phyloP scores from a whole-genome alignment of 371 early-diverging fungal genomes.

The Mucor plumbeus region DNA sequence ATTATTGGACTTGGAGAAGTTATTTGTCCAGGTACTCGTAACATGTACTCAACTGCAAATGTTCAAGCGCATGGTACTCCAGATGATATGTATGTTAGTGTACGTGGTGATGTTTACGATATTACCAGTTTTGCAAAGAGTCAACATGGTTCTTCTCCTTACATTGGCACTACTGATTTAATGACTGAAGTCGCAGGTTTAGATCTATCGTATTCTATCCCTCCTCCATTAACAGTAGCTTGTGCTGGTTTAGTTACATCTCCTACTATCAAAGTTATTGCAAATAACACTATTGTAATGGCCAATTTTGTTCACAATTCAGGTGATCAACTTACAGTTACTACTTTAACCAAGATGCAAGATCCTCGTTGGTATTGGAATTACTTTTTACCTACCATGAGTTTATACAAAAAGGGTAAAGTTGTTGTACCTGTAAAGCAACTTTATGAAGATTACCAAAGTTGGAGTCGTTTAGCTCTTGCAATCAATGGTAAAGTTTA shows the following conservation, averaged over 20 bases:
- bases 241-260: conserved; percentile 60
- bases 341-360: conserved; percentile 36
- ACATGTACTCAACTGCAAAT: conserved; percentile 62
- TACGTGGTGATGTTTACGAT: conserved; percentile 76
- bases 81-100: conserved; percentile 62
- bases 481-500: conserved; percentile 78
- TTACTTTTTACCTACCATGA: conserved; percentile 65
- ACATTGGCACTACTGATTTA: conserved; percentile 52
- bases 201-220: conserved; percentile 73
- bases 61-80: conserved; percentile 51
- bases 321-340: conserved; percentile 40
- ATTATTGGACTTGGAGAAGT: conserved; percentile 89
- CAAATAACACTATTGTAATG: conserved; percentile 32
- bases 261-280: conserved; percentile 34
- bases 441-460: conserved; percentile 51
- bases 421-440: conserved; percentile 56
- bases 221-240: conserved; percentile 70
- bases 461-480: conserved; percentile 61
- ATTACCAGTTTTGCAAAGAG: conserved; percentile 65
- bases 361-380: conserved; percentile 70
- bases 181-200: conserved; percentile 71
- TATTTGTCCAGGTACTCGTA: conserved; percentile 83
- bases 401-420: conserved; percentile 71
- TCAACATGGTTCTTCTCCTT: conserved; percentile 51
- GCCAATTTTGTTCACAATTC: conserved; percentile 48